These are phyloP conservation scores for Cutaneotrichosporon dermatis DNA, from an alignment of 1,284 basidiomycete species.

Conservation along the genomic window DNA sequence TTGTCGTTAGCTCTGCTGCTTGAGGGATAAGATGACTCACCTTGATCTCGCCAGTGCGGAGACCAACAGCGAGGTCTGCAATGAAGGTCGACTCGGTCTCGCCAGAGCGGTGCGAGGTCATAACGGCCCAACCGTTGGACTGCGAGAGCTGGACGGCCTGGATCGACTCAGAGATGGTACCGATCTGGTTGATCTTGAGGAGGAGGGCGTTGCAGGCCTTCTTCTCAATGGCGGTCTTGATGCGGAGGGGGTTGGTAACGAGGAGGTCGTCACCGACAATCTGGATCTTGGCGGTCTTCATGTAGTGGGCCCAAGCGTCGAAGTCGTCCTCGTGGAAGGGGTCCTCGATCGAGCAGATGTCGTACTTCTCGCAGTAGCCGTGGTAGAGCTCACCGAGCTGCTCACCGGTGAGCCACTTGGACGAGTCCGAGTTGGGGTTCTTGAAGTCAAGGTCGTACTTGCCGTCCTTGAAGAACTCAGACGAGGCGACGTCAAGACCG, in stretches of 20 bases:
- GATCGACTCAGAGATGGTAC: slow-evolving; percentile 96
- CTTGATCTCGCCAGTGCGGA: slow-evolving; percentile 55
- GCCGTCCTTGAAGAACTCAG: slow-evolving; percentile 99
- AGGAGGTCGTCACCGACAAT: slow-evolving; percentile 98
- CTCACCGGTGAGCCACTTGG: slow-evolving; percentile 79
- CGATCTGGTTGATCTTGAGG: slow-evolving; percentile 99
- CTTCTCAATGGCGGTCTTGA: slow-evolving; percentile 99
- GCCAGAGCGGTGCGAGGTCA: slow-evolving; percentile 98
- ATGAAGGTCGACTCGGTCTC: slow-evolving; percentile 97
- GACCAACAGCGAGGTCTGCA: slow-evolving; percentile 91
- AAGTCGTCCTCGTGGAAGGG: slow-evolving; percentile 99
- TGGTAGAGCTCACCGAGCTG: slow-evolving; percentile 94
- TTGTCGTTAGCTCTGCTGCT: slow-evolving; percentile 58
- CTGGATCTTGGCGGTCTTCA: slow-evolving; percentile 56
- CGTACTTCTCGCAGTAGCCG: slow-evolving; percentile 81
- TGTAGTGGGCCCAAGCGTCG: slow-evolving; percentile 96
- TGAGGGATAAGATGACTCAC: background rate
- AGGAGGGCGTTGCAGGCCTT: slow-evolving; percentile 99
- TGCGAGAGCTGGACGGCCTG: slow-evolving; percentile 82
- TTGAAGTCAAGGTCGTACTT: slow-evolving; percentile 98
- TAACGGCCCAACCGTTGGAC: slow-evolving; percentile 96
- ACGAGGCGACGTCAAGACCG: slow-evolving; percentile 96
- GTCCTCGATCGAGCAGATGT: slow-evolving; percentile 96
- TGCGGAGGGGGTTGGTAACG: slow-evolving; percentile 89
- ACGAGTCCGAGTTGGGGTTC: slow-evolving; percentile 97